Evolutionary conservation across 129 eudicot species (phyloP), one percentile per base, ranked within the genome.

Genomic region (Centrapalus pauciflorus): DNA sequence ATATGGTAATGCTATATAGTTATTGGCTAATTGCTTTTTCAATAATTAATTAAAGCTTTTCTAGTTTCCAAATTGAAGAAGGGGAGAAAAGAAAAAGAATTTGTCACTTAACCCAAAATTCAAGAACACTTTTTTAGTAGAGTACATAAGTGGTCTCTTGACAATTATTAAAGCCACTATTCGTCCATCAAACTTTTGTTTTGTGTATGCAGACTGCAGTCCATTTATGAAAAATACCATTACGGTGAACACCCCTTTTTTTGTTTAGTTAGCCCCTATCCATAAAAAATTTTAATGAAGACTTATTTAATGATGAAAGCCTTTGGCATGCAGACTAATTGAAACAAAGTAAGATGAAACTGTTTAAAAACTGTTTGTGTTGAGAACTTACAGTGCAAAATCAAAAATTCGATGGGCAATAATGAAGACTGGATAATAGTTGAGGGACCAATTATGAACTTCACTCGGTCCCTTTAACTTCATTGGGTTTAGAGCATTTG

Each of bases 11-110:
- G 70, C 54, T 70, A 46, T 29, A 43, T 20, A 70, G 6, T 43
- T 19, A 70, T 37, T 57, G 67, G 75, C 57, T 57, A 19, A 20
- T 11, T 66, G 21, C 64, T 68, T 61, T 54, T 62, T 38, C 64
- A n/a, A n/a, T n/a, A n/a, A n/a, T n/a, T 19, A 30, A 55, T 52
- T 35, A 68, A 37, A 52, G 23, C n/a, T 56, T 55, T 67, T 29
- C 3, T 74, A 5, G 13, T 52, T 52, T 27, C 25, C 29, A 54
- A 40, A 55, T 27, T 10, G 59, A 19, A 55, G 48, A 74, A 74
- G 37, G 27, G 58, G 55, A 52, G 43, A 29, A 43, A 46, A n/a
- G 62, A 46, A 51, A 63, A 51, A 19, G 59, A 29, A 32, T 28
- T 66, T 26, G 64, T 56, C 45, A 28, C 45, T 69, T 51, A 16